Evolutionary conservation across 495 filamentous ascomycete genomes (phyloP), one percentile per base, ranked within the genome.

Genomic region (Trichoderma erinaceum): DNA sequence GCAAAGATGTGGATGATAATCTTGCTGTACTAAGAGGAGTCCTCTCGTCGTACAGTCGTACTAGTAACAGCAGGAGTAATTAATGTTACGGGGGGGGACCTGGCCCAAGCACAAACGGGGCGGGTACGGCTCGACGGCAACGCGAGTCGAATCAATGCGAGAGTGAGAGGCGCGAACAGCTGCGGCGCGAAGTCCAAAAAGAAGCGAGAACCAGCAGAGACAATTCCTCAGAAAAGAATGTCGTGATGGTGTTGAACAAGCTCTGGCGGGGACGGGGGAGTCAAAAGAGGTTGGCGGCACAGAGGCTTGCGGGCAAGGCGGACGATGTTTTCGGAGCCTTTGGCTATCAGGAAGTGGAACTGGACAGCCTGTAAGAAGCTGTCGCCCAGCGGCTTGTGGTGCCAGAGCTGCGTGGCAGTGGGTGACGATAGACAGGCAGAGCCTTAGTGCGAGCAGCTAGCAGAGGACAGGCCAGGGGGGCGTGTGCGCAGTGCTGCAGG

Each of bases 331-430:
- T n/a, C 56, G 56, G 56, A 29, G 56, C 56, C 56, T 61, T 61
- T 61, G 56, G 56, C 25, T 61, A 61, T 61, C 56, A 61, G 56
- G 23, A 61, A 32, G 56, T 61, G 56, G 56, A 61, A 61, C 56
- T 32, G 56, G 27, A 25, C 56, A 61, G 23, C 56, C 56, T 32
- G 56, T 61, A 61, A 61, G 56, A 56, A 61, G 56, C 56, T 61
- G 56, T 61, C 4, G 56, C 56, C 56, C 56, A 29, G 56, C 56
- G n/a, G 56, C 23, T 61, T 61, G 56, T 61, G 56, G 56, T 61
- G 56, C 56, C 25, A 61, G 56, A 61, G 23, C 56, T 61, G 56
- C 56, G 56, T 61, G 56, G 56, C 56, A 61, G 56, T n/a, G 56
- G 56, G 56, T 32, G 21, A 52, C 48, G 48, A 52, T 52, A 52